These are phyloP conservation scores for Gonium pectorale DNA, from an alignment of 139 green algal genomes.

Conservation along the genomic window DNA sequence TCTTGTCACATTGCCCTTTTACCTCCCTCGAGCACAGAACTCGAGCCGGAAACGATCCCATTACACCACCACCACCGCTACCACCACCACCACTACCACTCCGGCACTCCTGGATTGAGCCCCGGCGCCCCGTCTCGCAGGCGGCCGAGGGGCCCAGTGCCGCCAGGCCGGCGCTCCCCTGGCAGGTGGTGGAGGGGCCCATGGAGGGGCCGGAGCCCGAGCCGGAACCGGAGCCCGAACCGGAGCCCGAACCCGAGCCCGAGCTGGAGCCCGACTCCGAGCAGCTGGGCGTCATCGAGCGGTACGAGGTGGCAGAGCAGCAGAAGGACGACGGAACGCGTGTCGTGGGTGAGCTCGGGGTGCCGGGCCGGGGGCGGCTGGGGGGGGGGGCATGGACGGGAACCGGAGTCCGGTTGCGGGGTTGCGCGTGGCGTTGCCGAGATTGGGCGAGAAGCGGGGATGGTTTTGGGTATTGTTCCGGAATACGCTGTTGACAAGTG, in stretches of 20 bases:
- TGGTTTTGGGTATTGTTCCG: too few relatives aligned
- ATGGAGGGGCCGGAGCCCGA: neutral
- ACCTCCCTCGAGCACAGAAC: too few relatives aligned
- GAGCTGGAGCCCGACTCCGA: neutral
- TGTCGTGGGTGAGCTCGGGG: constrained; percentile 4
- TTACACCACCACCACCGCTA: too few relatives aligned
- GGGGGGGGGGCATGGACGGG: neutral
- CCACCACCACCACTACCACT: too few relatives aligned
- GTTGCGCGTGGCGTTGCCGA: too few relatives aligned
- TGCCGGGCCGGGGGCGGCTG: neutral
- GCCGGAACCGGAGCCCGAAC: too few relatives aligned
- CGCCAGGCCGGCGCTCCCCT: constrained; percentile 10
- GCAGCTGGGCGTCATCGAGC: neutral
- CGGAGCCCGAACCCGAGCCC: too few relatives aligned
- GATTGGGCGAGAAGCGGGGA: too few relatives aligned
- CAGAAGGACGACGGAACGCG: constrained; percentile 21
- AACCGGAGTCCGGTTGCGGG: too few relatives aligned
- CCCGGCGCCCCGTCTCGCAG: neutral
- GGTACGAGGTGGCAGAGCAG: constrained; percentile 35
- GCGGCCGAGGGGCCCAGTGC: neutral
- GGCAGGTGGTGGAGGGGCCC: constrained; percentile 26
- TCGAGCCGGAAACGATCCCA: too few relatives aligned
- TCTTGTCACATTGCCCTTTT: too few relatives aligned
- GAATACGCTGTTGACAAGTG: too few relatives aligned
- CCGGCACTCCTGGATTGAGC: neutral